A percentile compares a stretch with the other conserved stretches of the same genome.
Conservation (phyloP, 306 rosid genomes). For the Ceratonia siliqua region DNA sequence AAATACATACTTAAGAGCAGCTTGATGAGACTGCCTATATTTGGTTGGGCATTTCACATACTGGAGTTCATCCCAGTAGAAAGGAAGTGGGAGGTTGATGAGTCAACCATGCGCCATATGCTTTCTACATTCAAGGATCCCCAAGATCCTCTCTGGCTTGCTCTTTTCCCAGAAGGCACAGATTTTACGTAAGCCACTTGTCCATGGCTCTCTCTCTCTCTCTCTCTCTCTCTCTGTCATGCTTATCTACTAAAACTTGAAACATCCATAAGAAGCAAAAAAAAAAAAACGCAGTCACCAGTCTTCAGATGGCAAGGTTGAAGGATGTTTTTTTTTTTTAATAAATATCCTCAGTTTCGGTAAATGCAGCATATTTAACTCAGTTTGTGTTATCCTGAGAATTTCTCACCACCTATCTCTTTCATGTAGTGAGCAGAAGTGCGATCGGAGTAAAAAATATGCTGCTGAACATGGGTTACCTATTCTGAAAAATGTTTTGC, state of each 20-base stretch:
- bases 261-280: background rate
- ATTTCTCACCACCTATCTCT: slow-evolving; percentile 17
- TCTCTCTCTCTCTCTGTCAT: slow-evolving; percentile 4
- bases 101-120: slow-evolving; percentile 56
- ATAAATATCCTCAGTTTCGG: background rate
- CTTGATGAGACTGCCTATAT: slow-evolving; percentile 75
- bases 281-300: background rate
- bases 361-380: slow-evolving; percentile 24
- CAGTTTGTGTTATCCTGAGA: slow-evolving; percentile 1
- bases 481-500: slow-evolving; percentile 59
- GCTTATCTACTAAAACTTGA: background rate
- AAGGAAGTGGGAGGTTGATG: slow-evolving; percentile 81
- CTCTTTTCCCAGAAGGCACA: slow-evolving; percentile 91
- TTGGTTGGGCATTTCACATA: slow-evolving; percentile 86
- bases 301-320: slow-evolving; percentile 4
- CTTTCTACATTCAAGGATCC: slow-evolving; percentile 75
- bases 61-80: slow-evolving; percentile 77
- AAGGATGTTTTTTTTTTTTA: slow-evolving; percentile 1
- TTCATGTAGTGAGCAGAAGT: slow-evolving; percentile 65
- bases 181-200: slow-evolving; percentile 65
- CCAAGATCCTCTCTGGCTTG: slow-evolving; percentile 77
- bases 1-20: slow-evolving; percentile 78
- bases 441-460: slow-evolving; percentile 70
- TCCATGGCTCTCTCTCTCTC: slow-evolving; percentile 20
- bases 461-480: slow-evolving; percentile 77